Evolutionary conservation across 345 rosid genomes (phyloP).

Genomic region (Crucihimalaya himalaica): DNA sequence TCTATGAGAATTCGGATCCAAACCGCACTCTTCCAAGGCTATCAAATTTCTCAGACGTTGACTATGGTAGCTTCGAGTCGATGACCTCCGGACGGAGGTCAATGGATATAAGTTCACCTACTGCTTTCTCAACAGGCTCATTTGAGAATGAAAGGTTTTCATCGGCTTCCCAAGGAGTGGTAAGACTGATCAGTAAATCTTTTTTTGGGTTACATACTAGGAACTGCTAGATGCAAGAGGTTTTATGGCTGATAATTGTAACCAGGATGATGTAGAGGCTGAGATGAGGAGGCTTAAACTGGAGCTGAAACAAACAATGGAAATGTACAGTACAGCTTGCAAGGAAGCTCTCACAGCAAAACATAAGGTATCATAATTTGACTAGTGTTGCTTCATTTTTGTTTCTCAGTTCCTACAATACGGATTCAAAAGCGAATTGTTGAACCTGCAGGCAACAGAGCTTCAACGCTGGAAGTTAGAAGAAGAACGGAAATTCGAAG

Average conservation of each 20-base stretch:
- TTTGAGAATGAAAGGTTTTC: constrained; percentile 54
- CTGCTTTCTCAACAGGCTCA: constrained; percentile 45
- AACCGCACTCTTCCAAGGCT: constrained; percentile 47
- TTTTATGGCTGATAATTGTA: constrained; percentile 15
- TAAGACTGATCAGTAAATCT: constrained; percentile 29
- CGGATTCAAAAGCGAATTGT: background rate
- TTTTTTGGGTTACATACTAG: background rate
- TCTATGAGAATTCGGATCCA: constrained; percentile 47
- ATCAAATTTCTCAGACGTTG: constrained; percentile 61
- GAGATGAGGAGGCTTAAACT: constrained; percentile 89
- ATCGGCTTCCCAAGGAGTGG: constrained; percentile 47
- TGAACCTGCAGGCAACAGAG: constrained; percentile 63
- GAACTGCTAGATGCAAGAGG: constrained; percentile 4
- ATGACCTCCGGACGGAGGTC: constrained; percentile 47
- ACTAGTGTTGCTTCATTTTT: constrained; percentile 6
- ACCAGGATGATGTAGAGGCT: constrained; percentile 80
- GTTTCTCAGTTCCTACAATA: background rate
- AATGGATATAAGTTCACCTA: constrained; percentile 49
- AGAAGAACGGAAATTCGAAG: constrained; percentile 73
- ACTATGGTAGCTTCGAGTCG: constrained; percentile 63
- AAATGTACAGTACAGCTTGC: constrained; percentile 91
- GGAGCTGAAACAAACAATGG: constrained; percentile 96
- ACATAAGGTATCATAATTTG: constrained; percentile 56
- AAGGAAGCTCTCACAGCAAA: constrained; percentile 93
- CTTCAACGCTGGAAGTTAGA: constrained; percentile 81